phyloP scores from a whole-genome alignment of 1,139 yeast species.

The Geotrichum fermentans region DNA sequence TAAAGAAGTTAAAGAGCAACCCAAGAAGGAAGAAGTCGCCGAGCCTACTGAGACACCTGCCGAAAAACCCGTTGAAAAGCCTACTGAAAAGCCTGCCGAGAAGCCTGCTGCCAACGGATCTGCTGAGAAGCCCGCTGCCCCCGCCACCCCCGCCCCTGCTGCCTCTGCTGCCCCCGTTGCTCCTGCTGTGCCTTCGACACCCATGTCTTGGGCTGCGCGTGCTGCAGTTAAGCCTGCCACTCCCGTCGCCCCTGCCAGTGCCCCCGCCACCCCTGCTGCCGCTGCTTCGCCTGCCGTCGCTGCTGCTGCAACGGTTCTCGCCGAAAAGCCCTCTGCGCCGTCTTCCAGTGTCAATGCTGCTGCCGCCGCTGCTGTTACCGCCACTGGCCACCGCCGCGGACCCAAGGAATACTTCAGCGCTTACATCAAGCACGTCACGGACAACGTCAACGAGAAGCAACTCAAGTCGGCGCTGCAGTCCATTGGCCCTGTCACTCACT shows the following conservation, averaged over 20 bases:
- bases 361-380: conserved; percentile 9
- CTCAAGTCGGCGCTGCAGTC: conserved; percentile 33
- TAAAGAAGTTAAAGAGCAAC: too few relatives aligned
- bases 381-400: conserved; percentile 17
- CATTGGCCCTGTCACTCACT: conserved; percentile 37
- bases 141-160: conserved; percentile 12
- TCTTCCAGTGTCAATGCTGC: conserved; percentile 5
- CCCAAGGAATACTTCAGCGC: conserved; percentile 36
- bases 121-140: conserved; percentile 14
- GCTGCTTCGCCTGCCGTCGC: conserved; percentile 11
- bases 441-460: conserved; percentile 30
- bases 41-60: conserved; percentile 10
- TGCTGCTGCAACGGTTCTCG: conserved; percentile 14
- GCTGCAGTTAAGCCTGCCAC: conserved; percentile 19
- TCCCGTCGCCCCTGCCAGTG: conserved; percentile 12
- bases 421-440: conserved; percentile 37
- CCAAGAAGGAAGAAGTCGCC: conserved; percentile 2
- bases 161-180: conserved; percentile 20
- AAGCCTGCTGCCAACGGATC: not conserved
- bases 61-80: conserved; percentile 6
- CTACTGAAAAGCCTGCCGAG: conserved; percentile 8
- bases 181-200: conserved; percentile 22
- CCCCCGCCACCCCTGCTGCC: conserved; percentile 9
- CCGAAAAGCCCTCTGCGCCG: conserved; percentile 18
- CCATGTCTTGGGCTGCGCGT: conserved; percentile 11